Evolutionary conservation across 306 rosid genomes (phyloP).

Genomic region (Cercis canadensis): DNA sequence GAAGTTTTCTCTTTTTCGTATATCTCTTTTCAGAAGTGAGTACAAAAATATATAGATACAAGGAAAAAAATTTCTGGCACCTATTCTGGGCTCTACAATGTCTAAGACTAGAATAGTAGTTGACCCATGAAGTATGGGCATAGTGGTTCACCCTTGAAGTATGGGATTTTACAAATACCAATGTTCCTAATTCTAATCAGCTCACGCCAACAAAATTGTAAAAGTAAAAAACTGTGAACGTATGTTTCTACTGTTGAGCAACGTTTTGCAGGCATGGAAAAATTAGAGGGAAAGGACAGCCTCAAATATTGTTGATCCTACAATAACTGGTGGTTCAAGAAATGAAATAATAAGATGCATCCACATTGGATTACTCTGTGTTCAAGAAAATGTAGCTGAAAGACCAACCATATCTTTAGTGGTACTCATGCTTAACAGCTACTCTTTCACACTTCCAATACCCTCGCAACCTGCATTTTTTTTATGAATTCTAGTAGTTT

Average conservation of each 20-base stretch:
- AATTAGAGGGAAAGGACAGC: slow-evolving; percentile 47
- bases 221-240: slow-evolving; percentile 1
- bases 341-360: slow-evolving; percentile 42
- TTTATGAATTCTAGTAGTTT: background rate
- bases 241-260: background rate
- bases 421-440: slow-evolving; percentile 35
- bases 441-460: slow-evolving; percentile 26
- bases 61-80: no score
- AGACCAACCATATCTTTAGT: slow-evolving; percentile 41
- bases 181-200: no score
- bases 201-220: no score
- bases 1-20: no score
- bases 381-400: slow-evolving; percentile 36
- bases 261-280: slow-evolving; percentile 50
- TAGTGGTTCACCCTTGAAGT: no score
- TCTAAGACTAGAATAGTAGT: no score
- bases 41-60: no score
- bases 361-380: slow-evolving; percentile 39
- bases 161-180: no score
- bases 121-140: no score
- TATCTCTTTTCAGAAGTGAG: no score
- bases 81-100: no score
- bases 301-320: slow-evolving; percentile 28
- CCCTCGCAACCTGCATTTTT: slow-evolving; percentile 40
- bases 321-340: slow-evolving; percentile 22